Base-by-base conservation (phyloP, 2,329 filamentous ascomycete genomes). In the Stagonosporopsis vannaccii region DNA sequence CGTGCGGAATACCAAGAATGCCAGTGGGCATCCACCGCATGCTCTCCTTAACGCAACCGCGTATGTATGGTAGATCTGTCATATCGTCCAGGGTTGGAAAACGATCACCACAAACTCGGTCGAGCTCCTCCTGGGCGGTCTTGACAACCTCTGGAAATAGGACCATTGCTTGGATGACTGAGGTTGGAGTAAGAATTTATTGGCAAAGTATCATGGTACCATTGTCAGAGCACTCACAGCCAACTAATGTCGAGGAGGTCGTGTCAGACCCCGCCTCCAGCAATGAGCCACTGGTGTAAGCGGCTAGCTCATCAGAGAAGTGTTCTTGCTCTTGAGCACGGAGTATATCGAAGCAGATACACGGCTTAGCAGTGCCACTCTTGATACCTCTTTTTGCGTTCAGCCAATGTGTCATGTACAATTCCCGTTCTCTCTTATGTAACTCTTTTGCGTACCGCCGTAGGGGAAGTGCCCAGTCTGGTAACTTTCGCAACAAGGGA, bases 401-500 rank as follows among this genome's bases (percentile, higher is more conserved):
- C 15, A 69, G 33, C 63, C 66, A 72, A 45, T 69, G 66, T 8
- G 59, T 43, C 0, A 65, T 36, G 20, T 69, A 72, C 3, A 70
- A 52, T 5, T 58, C 69, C n/a, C 74, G 76, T 57, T 84, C 82
- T 2, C 71, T 67, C 32, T 68, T 56, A 50, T 84, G 81, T 0
- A 82, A 60, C 17, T 75, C 63, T 49, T 75, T 78, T 0, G 79
- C 80, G 23, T 78, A 72, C 23, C 62, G 67, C 20, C 73, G 72
- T 20, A 72, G 62, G 0, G 81, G 79, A n/a, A 67, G 13, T 0
- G 61, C 51, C 13, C 50, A 53, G 12, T 62, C 63, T 2, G 69
- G 68, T 6, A 86, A 70, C 2, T 59, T 54, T 17, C 79, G 73
- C 1, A 84, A 60, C 0, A 79, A 48, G 0, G 82, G 82, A 50